phyloP scores from a whole-genome alignment of 441 rosid genomes.

The Cnidoscolus chayamansa region DNA sequence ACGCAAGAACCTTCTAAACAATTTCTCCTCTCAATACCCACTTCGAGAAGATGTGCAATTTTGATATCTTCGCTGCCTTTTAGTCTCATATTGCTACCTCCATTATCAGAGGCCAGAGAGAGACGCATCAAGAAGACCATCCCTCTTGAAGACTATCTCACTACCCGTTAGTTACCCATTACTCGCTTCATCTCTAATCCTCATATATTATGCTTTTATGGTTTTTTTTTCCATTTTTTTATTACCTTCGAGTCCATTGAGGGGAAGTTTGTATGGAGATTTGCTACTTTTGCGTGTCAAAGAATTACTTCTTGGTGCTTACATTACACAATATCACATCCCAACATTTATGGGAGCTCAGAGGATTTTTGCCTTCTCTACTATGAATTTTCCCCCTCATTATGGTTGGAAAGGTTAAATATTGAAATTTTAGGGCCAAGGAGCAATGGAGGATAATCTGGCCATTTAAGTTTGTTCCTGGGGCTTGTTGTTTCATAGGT shows the following conservation, averaged over 20 bases:
- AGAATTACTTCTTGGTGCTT: not conserved
- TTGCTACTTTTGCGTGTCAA: no score
- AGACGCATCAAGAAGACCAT: constrained; percentile 68
- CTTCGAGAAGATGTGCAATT: constrained; percentile 53
- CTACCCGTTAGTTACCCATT: constrained; percentile 21
- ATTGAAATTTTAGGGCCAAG: not conserved
- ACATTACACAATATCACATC: not conserved
- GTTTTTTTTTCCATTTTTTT: no score
- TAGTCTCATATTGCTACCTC: constrained; percentile 41
- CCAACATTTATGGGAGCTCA: not conserved
- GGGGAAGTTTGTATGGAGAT: no score
- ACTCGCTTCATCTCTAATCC: not conserved
- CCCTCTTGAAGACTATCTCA: constrained; percentile 65
- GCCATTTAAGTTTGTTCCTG: no score
- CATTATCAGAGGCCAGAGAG: constrained; percentile 62
- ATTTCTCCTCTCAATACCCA: constrained; percentile 34
- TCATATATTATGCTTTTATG: not conserved
- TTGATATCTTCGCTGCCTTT: constrained; percentile 49
- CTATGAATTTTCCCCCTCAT: not conserved
- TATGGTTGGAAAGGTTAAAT: not conserved
- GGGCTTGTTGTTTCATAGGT: no score
- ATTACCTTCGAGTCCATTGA: no score
- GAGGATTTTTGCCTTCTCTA: not conserved
- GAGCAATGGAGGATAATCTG: no score
- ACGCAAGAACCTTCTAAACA: constrained; percentile 29